phyloP scores from a whole-genome alignment of 208 protist species.

The Crithidia acanthocephali region DNA sequence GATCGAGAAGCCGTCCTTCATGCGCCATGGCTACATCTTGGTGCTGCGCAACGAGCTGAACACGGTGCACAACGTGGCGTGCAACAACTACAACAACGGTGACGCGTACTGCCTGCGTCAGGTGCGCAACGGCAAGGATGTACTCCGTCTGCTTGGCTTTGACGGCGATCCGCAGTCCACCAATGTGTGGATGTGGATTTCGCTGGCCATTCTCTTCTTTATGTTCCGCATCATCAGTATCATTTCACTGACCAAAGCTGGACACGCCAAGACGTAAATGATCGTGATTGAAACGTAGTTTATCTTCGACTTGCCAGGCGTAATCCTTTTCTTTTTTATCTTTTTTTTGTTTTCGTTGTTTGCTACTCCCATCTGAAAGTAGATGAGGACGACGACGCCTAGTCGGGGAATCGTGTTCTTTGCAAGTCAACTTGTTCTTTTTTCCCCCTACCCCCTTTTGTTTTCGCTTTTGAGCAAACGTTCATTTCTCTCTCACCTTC shows the following conservation, averaged over 20 bases:
- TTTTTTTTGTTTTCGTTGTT: neutral
- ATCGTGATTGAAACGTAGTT: neutral
- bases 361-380: neutral
- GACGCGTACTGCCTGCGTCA: slow-evolving; percentile 55
- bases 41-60: slow-evolving; percentile 72
- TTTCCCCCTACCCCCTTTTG: too few species aligned
- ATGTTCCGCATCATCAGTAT: slow-evolving; percentile 49
- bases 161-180: slow-evolving; percentile 47
- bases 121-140: slow-evolving; percentile 53
- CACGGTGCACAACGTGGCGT: slow-evolving; percentile 8
- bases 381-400: neutral
- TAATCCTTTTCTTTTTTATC: neutral
- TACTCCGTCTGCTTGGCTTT: slow-evolving; percentile 61
- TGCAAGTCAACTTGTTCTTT: neutral
- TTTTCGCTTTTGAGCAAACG: too few species aligned
- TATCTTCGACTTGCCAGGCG: neutral
- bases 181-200: slow-evolving; percentile 70
- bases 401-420: neutral
- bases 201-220: slow-evolving; percentile 53
- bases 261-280: neutral
- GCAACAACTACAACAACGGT: slow-evolving; percentile 47
- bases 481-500: too few species aligned
- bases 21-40: slow-evolving; percentile 71
- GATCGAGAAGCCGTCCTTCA: slow-evolving; percentile 76
- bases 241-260: slow-evolving; percentile 35